Evolutionary conservation across 2,329 filamentous ascomycete genomes (phyloP), one percentile per base, ranked within the genome.

Genomic region (Sclerotiophoma versabilis): DNA sequence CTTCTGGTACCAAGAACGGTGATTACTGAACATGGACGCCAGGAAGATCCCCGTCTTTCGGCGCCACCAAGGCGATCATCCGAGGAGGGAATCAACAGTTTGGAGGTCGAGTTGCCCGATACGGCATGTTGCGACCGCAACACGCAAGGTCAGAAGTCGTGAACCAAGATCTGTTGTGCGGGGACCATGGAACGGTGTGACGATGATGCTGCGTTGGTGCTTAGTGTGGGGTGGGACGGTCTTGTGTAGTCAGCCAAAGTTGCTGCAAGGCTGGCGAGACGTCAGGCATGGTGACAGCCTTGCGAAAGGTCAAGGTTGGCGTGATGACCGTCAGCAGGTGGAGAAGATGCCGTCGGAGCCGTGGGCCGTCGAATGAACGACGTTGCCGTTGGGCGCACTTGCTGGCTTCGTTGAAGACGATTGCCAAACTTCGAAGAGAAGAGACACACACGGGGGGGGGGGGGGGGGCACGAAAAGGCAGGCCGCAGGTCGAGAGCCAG

Each of bases 21-120:
- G 30, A 34, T 45, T 27, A 26, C 30, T 45, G 8, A 36, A 33
- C 30, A 25, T 5, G 8, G 7, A 17, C 22, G 11, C 50, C 26
- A 43, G 50, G 50, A 49, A 48, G 37, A 54, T 49, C 32, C 50
- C 50, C 44, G 50, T 19, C 9, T 2, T 2, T 33, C 44, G 38
- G 46, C 62, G 60, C 64, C 58, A 64, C 58, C 32, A 57, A 55
- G 62, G 52, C 62, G 64, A 69, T 69, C 63, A 62, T 59, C 59
- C 63, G 61, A 59, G 63, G 54, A 57, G 37, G 54, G 14, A 51
- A 62, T 68, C 60, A 39, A 68, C 49, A 52, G 56, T 57, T 64
- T 54, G 52, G 32, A 23, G 14, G 26, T 17, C 15, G 25, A 57
- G n/a, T 56, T 69, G 46, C 64, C 63, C 15, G 6, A 66, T 58